These are phyloP conservation scores for Euclidium syriacum DNA, from an alignment of 345 rosid genomes.

Conservation along the genomic window DNA sequence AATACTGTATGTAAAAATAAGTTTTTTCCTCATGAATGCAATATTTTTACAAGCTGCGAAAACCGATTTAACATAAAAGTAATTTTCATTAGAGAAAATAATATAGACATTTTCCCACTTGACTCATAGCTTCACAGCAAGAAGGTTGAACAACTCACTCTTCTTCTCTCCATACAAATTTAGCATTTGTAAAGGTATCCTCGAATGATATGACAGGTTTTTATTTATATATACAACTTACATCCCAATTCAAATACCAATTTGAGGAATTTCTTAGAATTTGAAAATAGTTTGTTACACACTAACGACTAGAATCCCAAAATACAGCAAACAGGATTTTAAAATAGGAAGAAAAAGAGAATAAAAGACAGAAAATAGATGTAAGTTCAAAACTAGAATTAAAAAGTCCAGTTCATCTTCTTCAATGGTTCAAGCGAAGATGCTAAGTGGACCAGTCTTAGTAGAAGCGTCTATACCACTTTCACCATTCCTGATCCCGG, in stretches of 20 bases:
- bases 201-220: neutral
- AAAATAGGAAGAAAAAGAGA: neutral
- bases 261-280: neutral
- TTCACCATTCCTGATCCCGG: conserved; percentile 51
- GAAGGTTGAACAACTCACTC: too few species aligned
- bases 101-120: too few species aligned
- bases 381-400: neutral
- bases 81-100: neutral
- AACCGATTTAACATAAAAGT: neutral
- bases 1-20: neutral
- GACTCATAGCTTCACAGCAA: too few species aligned
- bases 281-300: conserved; percentile 19
- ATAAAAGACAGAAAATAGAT: neutral
- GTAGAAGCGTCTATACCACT: conserved; percentile 56
- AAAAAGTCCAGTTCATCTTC: neutral
- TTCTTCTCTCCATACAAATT: neutral
- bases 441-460: conserved; percentile 74
- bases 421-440: conserved; percentile 43
- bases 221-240: conserved; percentile 20
- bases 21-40: neutral
- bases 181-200: conserved; percentile 8
- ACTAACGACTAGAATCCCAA: neutral
- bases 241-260: conserved; percentile 12
- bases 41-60: neutral
- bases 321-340: neutral